Evolutionary conservation across 2,329 filamentous ascomycete species (phyloP), one percentile per base, ranked within the genome.

Genomic region (Fusarium tuaranense): DNA sequence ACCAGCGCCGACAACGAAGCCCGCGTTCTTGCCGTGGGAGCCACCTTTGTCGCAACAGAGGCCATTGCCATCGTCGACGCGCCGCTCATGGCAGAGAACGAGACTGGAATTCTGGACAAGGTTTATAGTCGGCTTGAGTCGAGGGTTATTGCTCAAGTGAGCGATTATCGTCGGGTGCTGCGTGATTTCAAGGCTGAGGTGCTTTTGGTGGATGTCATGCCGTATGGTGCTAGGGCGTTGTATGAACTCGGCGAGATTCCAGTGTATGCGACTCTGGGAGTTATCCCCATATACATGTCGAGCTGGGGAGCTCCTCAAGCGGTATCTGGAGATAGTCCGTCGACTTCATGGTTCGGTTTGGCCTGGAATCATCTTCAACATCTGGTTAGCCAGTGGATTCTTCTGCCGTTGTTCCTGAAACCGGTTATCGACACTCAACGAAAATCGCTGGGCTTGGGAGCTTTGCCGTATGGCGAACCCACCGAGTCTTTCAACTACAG

Each of bases 141-240:
- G 20, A 79, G 82, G 6, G 63, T 84, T 16, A 67, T 79, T 5
- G 82, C 82, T 7, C 83, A 84, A 68, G 81, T 83, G 22, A 78
- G 76, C 30, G 83, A 84, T 67, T 80, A 84, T 63, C 82, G 83
- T 32, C 70, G 73, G 18, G 78, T 80, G 9, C 61, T 84, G 66
- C 64, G 67, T 4, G 71, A 58, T 27, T 82, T 82, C 59, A 64
- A 67, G 30, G 74, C 81, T 13, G 80, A 84, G 59, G 78, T 78
- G 18, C 68, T 84, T n/a, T 70, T 84, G 2, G 82, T 83, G 51
- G 83, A 84, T 68, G 82, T 83, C n/a, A 71, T 83, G 67, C 83
- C 83, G 1, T 76, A 82, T 30, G 83, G 82, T 7, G 82, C 81
- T 1, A 79, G 78, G n/a, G 82, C 82, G 3, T 61, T 84, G 53